These are phyloP conservation scores for Talaromyces albobiverticillius DNA, from an alignment of 2,329 filamentous ascomycete genomes.

Conservation along the genomic window DNA sequence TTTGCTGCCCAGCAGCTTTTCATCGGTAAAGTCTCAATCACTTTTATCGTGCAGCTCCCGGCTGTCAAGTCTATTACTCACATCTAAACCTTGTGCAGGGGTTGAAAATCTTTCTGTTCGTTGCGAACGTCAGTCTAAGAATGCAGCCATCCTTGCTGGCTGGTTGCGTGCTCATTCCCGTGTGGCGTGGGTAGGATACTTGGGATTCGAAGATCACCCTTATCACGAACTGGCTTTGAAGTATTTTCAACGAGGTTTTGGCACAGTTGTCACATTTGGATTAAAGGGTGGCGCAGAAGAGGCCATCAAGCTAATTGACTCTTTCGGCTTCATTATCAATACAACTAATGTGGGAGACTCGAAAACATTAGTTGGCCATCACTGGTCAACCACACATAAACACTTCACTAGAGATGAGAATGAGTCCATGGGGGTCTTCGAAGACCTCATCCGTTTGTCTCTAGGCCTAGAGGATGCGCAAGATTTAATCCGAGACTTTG, in stretches of 20 bases:
- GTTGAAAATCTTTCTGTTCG: slow-evolving; percentile 80
- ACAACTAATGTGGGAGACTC: slow-evolving; percentile 91
- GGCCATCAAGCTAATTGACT: slow-evolving; percentile 62
- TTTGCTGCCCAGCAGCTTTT: slow-evolving; percentile 83
- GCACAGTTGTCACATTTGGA: slow-evolving; percentile 83
- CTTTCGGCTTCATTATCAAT: slow-evolving; percentile 87
- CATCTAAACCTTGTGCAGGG: slow-evolving; percentile 84
- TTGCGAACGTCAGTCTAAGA: slow-evolving; percentile 76
- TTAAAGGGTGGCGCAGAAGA: slow-evolving; percentile 80
- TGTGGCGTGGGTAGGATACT: slow-evolving; percentile 86
- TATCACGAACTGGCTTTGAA: slow-evolving; percentile 74
- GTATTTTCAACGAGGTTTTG: slow-evolving; percentile 76
- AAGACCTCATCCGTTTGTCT: slow-evolving; percentile 90
- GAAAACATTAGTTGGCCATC: slow-evolving; percentile 91
- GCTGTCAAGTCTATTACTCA: no score
- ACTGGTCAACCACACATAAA: slow-evolving; percentile 86
- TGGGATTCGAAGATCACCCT: slow-evolving; percentile 72
- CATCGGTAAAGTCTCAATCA: no score
- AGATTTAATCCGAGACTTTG: slow-evolving; percentile 93
- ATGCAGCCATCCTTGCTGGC: slow-evolving; percentile 70
- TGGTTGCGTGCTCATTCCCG: slow-evolving; percentile 76
- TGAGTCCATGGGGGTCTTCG: slow-evolving; percentile 72
- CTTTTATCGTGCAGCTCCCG: no score
- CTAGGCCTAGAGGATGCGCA: slow-evolving; percentile 95
- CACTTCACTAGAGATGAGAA: slow-evolving; percentile 83